A percentile compares a stretch with the other conserved stretches of the same genome.
phyloP scores from a whole-genome alignment of 164 flowering plant species.

The Piper betle region DNA sequence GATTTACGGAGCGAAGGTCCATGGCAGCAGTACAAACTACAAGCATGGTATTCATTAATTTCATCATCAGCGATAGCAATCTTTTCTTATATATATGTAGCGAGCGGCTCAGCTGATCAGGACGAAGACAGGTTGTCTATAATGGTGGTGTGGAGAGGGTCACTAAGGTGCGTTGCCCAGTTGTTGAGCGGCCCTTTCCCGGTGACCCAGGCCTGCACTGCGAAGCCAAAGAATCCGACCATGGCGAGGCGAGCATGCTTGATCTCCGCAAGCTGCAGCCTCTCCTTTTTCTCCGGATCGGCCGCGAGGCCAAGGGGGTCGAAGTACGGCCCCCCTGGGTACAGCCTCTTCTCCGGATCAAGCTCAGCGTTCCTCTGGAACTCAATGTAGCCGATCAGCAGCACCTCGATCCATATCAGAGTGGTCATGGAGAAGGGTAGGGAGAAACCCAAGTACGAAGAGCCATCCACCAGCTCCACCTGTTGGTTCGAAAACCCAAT shows the following conservation, averaged over 20 bases:
- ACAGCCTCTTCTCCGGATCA: slow-evolving; percentile 89
- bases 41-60: not conserved
- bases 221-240: slow-evolving; percentile 90
- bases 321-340: slow-evolving; percentile 85
- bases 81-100: no score
- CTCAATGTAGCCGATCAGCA: slow-evolving; percentile 91
- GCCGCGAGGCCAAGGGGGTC: slow-evolving; percentile 84
- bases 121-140: slow-evolving; percentile 62
- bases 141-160: slow-evolving; percentile 97
- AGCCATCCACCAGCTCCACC: slow-evolving; percentile 94
- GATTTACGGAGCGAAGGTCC: not conserved
- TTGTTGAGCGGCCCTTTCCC: slow-evolving; percentile 98
- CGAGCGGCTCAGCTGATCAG: not conserved
- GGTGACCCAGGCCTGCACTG: slow-evolving; percentile 89
- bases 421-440: slow-evolving; percentile 81
- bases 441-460: slow-evolving; percentile 87
- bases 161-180: slow-evolving; percentile 98
- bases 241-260: slow-evolving; percentile 98
- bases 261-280: slow-evolving; percentile 90
- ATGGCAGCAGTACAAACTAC: not conserved
- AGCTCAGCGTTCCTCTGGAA: slow-evolving; percentile 95
- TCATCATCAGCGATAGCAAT: not conserved
- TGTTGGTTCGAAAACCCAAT: not conserved
- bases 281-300: slow-evolving; percentile 86
- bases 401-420: slow-evolving; percentile 83